Evolutionary conservation across 176 grass and related monocot species (phyloP).

Genomic region (Oryza officinalis): DNA sequence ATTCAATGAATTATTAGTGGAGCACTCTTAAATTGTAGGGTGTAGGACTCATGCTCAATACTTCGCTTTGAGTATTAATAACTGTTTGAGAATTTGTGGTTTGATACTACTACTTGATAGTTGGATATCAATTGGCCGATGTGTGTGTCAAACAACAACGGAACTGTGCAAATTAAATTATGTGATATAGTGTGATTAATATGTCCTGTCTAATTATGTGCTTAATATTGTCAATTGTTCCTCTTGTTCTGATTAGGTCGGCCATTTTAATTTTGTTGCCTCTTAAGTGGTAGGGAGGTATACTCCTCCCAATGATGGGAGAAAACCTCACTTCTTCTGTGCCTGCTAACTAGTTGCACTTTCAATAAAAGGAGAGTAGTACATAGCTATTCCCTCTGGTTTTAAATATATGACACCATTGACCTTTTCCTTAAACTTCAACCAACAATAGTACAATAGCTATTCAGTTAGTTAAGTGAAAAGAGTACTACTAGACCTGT

Average conservation of each 20-base stretch:
- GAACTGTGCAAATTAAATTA: constrained; percentile 1
- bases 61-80: constrained; percentile 1
- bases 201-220: not conserved
- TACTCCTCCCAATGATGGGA: not conserved
- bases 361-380: not conserved
- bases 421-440: no score
- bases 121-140: not conserved
- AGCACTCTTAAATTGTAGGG: not conserved
- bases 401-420: no score
- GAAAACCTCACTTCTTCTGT: not conserved
- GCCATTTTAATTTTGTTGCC: not conserved
- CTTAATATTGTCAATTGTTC: not conserved
- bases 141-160: not conserved
- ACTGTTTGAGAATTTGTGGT: not conserved
- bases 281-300: not conserved
- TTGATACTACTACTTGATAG: not conserved
- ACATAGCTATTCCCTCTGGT: not conserved
- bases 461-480: no score
- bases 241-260: not conserved
- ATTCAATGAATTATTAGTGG: constrained; percentile 1
- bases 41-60: not conserved
- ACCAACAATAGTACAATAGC: no score
- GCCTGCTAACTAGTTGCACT: not conserved
- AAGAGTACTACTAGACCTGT: no score
- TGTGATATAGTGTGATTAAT: not conserved